phyloP scores from a whole-genome alignment of 2,329 filamentous ascomycete species.

The Chrysoporthe puriensis region DNA sequence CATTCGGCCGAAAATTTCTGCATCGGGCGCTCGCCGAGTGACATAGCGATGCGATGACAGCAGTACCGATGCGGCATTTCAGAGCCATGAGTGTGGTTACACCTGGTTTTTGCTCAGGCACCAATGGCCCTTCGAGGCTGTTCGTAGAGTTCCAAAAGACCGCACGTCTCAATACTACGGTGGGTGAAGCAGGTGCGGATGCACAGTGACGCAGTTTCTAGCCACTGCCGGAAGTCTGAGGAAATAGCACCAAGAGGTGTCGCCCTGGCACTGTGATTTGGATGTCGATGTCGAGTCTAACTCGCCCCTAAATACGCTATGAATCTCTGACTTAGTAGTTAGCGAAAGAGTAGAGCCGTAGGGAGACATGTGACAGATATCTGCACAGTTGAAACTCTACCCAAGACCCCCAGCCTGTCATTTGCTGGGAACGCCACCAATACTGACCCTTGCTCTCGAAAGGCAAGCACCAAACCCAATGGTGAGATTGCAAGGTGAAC shows the following conservation, averaged over 20 bases:
- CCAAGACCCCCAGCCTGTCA: too few species aligned
- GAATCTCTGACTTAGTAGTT: too few species aligned
- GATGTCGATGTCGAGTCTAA: too few species aligned
- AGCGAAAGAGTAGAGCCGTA: too few species aligned
- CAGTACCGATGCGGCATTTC: background rate
- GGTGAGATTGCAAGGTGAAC: too few species aligned
- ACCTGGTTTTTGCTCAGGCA: background rate
- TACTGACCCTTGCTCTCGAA: too few species aligned
- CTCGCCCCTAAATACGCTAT: too few species aligned
- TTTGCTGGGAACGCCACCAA: too few species aligned
- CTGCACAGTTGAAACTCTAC: too few species aligned
- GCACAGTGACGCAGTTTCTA: constrained; percentile 19
- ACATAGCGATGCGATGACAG: background rate
- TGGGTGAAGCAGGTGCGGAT: constrained; percentile 2
- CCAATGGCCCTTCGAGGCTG: background rate
- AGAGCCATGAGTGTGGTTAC: background rate
- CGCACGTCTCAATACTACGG: too few species aligned
- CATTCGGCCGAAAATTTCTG: background rate
- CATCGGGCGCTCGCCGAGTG: background rate
- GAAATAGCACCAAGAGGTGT: background rate
- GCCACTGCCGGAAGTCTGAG: background rate
- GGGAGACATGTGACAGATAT: too few species aligned
- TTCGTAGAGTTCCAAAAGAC: background rate
- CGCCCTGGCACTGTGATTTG: background rate
- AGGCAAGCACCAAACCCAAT: too few species aligned